Percentiles rank a stretch among this genome's conserved stretches.
These are phyloP conservation scores for Russula lepida DNA, from an alignment of 768 basidiomycete genomes.

Conservation along the genomic window DNA sequence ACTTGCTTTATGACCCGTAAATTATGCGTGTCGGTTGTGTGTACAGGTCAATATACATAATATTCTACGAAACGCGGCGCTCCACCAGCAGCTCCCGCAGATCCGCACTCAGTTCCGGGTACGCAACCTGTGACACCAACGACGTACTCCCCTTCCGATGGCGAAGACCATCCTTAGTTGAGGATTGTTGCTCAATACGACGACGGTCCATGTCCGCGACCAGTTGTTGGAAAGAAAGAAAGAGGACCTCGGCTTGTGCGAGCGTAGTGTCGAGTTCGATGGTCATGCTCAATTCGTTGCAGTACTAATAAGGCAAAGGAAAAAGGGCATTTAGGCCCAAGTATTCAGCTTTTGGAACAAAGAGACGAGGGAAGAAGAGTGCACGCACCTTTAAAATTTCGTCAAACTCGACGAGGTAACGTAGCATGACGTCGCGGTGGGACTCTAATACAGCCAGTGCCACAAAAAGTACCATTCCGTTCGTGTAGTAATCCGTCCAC, in stretches of 20 bases:
- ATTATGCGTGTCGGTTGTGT: too few species aligned
- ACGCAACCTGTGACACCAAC: background rate
- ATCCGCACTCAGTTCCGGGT: constrained; percentile 18
- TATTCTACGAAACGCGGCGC: constrained; percentile 5
- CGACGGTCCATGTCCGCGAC: constrained; percentile 85
- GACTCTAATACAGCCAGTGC: constrained; percentile 92
- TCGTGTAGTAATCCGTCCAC: constrained; percentile 88
- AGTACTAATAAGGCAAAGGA: constrained; percentile 44
- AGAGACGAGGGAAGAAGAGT: background rate
- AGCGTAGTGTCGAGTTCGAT: constrained; percentile 95
- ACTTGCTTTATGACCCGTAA: too few species aligned
- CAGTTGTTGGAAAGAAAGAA: constrained; percentile 81
- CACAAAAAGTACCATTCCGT: constrained; percentile 83
- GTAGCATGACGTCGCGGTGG: constrained; percentile 88
- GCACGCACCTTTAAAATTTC: constrained; percentile 59
- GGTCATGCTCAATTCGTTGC: constrained; percentile 91
- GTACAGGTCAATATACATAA: background rate
- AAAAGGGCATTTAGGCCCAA: background rate
- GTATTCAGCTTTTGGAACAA: background rate
- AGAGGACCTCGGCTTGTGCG: constrained; percentile 94
- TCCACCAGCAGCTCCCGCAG: constrained; percentile 14
- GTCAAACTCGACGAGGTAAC: constrained; percentile 94
- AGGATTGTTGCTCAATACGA: constrained; percentile 44
- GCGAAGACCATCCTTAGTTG: constrained; percentile 27
- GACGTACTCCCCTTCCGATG: constrained; percentile 25